Evolutionary conservation across 2,329 filamentous ascomycete genomes (phyloP), one percentile per base, ranked within the genome.

Genomic region (Aphanoascus verrucosus): DNA sequence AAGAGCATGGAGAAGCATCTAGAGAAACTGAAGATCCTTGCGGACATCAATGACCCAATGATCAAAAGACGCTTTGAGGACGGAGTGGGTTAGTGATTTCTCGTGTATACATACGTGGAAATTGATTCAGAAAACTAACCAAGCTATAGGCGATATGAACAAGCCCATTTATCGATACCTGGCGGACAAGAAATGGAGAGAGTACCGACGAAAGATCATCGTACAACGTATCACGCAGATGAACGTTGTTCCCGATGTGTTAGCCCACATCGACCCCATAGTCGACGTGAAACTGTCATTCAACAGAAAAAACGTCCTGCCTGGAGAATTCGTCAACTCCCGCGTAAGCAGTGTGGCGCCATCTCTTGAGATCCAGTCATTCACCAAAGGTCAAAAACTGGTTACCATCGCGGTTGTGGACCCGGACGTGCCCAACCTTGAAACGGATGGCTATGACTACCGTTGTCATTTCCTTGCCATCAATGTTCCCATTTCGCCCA

Each of bases 11-110:
- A 80, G 64, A 74, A 79, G 60, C 74, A 88, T 62, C 66, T 96
- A 53, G 85, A 94, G 66, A 69, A 83, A 52, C 74, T 95, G 66
- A 94, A 96, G 79, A 84, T 98, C 38, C 72, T 86, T 57, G 90
- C 89, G 20, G 93, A 98, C 65, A 89, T 94, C 70, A 97, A 97
- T 68, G 93, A 97, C 65, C 93, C 93, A 0, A 63, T 88, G 37
- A 88, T 97, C 57, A 96, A 96, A 80, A 87, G 88, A 72, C 84
- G 81, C 60, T 97, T 94, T 61, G 93, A 98, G 67, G 90, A 97
- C 69, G 89, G 90, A 20, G 71, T 84, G 63, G 89, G 91, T 95
- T 74, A 62, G 79, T 51, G 15, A 57, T 49, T 49, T 40, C 15
- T 46, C 14, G 37, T 15, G 15, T n/a, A 46, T 47, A 32, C 50